Conservation (phyloP, 108 stramenopile genomes). For the Cyclotella baltica region DNA sequence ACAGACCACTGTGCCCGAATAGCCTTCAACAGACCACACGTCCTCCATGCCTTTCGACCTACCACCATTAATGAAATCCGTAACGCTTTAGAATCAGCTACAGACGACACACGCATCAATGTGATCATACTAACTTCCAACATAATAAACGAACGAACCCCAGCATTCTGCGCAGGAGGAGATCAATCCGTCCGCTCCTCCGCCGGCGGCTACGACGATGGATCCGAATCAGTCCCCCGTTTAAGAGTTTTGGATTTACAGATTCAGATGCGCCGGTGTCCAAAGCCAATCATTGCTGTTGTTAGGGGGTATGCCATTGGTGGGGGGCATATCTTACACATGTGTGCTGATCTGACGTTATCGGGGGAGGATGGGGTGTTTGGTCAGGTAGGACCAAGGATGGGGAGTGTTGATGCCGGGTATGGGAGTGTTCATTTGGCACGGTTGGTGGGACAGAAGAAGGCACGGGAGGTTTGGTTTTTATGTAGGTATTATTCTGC, state of each 20-base stretch:
- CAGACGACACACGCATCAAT: slow-evolving; percentile 80
- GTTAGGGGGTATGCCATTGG: slow-evolving; percentile 95
- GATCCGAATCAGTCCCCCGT: slow-evolving; percentile 83
- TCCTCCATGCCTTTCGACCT: slow-evolving; percentile 94
- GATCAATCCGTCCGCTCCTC: slow-evolving; percentile 88
- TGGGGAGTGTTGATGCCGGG: slow-evolving; percentile 96
- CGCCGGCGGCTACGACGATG: slow-evolving; percentile 92
- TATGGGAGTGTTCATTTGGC: slow-evolving; percentile 93
- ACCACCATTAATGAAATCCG: slow-evolving; percentile 93
- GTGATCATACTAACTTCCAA: slow-evolving; percentile 86
- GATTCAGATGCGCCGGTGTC: slow-evolving; percentile 94
- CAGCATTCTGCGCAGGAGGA: slow-evolving; percentile 95
- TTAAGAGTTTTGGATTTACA: slow-evolving; percentile 89
- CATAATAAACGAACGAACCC: slow-evolving; percentile 62
- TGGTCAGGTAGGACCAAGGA: slow-evolving; percentile 93
- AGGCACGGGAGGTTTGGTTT: slow-evolving; percentile 95
- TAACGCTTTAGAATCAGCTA: slow-evolving; percentile 79
- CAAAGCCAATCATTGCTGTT: slow-evolving; percentile 94
- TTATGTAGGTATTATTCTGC: slow-evolving; percentile 86
- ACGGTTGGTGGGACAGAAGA: slow-evolving; percentile 92
- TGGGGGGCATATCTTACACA: slow-evolving; percentile 96
- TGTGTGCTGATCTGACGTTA: slow-evolving; percentile 92
- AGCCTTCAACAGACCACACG: slow-evolving; percentile 87
- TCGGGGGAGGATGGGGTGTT: slow-evolving; percentile 87
- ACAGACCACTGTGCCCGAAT: slow-evolving; percentile 78